Percentiles rank a stretch among this genome's conserved stretches.
phyloP scores from a whole-genome alignment of 2,329 filamentous ascomycete species.

The Dothistroma septosporum region DNA sequence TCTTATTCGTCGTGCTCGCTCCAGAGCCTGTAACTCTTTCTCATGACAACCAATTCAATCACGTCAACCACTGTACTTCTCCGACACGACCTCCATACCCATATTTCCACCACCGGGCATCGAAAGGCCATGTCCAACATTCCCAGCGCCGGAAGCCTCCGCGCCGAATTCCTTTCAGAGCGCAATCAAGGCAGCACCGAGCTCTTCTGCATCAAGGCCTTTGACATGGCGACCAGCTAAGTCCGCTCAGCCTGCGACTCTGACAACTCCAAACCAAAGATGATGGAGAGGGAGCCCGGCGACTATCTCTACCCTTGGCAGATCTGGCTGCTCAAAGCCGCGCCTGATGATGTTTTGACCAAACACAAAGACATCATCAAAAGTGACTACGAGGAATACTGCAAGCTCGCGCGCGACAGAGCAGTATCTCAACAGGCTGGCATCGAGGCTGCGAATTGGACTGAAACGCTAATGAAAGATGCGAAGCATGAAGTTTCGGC shows the following conservation, averaged over 20 bases:
- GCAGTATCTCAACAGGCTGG: not conserved
- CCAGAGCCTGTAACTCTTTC: too few relatives aligned
- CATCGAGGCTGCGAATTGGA: not conserved
- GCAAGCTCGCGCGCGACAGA: not conserved
- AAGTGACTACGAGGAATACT: not conserved
- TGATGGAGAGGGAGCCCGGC: not conserved
- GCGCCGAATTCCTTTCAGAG: not conserved
- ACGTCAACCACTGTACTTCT: too few relatives aligned
- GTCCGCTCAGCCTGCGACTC: not conserved
- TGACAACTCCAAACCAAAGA: not conserved
- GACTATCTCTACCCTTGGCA: not conserved
- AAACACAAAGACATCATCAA: not conserved
- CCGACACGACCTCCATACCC: too few relatives aligned
- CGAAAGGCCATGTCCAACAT: not conserved
- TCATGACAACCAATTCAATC: too few relatives aligned
- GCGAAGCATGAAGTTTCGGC: not conserved
- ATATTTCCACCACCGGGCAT: too few relatives aligned
- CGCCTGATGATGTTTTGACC: not conserved
- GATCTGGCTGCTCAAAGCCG: not conserved
- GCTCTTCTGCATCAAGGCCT: not conserved
- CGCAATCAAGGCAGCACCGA: not conserved
- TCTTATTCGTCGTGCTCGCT: too few relatives aligned
- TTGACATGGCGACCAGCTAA: not conserved
- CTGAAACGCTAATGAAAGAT: not conserved
- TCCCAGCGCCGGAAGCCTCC: not conserved